Base-by-base conservation (phyloP, 2,329 filamentous ascomycete genomes). In the Pestalotiopsis sp. region DNA sequence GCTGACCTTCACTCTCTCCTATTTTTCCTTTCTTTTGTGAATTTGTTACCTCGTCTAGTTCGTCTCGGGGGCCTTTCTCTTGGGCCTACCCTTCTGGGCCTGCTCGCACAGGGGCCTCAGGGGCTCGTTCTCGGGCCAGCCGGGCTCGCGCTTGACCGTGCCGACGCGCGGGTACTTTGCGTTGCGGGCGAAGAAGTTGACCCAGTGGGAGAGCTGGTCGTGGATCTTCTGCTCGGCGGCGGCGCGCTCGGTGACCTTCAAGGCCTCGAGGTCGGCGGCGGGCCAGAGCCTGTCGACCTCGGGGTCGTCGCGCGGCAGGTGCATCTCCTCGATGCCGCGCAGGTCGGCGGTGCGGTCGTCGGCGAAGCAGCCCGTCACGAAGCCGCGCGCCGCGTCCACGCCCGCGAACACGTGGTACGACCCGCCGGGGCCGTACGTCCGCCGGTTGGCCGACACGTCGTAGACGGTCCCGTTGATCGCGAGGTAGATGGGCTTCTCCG, bases 351-450 rank as follows among this genome's bases (percentile, higher is more conserved):
- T 96, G 40, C 91, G 85, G 84, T 99, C 96, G 72, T 94, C 91
- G 52, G 89, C 84, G 83, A 99, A 99, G 80, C 96, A 99, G 20
- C 93, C 94, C 2, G 96, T 98, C 11, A 99, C 90, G 80, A 94
- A 99, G 23, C 91, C 94, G 63, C 96, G 91, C 14, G 92, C 90
- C 41, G 95, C 95, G 81, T 99, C 96, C 71, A 87, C 87, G 70
- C 95, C 96, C 0, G 94, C 89, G 80, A 99, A 97, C 82, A 92
- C 91, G 76, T 91, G 87, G 85, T 99, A 99, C 49, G 90, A 90
- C 4, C 95, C 96, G 36, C 94, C 94, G 0, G 95, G 91, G 0
- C 93, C 93, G 83, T 96, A 96, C 81, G 92, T 84, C 79, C 87
- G 80, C 74, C 88, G 85, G 66, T 90, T 90, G 38, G 86, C 82